Percentiles rank a stretch among this genome's conserved stretches.
Conservation (phyloP, 2,329 filamentous ascomycete species). For the Epichloe coenophiala region DNA sequence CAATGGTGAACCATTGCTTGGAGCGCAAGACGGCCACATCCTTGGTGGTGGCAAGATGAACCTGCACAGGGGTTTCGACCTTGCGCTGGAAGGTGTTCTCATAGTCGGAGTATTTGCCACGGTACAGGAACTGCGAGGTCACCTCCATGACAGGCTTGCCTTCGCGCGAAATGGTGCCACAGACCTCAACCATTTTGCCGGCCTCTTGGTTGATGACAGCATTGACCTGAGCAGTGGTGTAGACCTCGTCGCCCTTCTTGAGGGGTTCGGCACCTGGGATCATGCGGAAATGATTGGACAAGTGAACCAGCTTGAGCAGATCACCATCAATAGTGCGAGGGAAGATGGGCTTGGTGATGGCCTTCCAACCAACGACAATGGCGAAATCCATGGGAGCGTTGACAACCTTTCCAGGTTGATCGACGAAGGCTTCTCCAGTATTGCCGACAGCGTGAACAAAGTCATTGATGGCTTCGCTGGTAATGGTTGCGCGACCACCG, state of each 20-base stretch:
- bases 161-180: slow-evolving; percentile 80
- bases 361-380: slow-evolving; percentile 97
- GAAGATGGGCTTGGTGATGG: slow-evolving; percentile 98
- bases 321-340: slow-evolving; percentile 92
- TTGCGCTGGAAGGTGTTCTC: slow-evolving; percentile 99
- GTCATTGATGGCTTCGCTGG: slow-evolving; percentile 86
- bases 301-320: slow-evolving; percentile 84
- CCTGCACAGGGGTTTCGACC: slow-evolving; percentile 85
- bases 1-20: slow-evolving; percentile 94
- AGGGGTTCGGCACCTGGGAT: slow-evolving; percentile 86
- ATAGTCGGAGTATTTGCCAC: slow-evolving; percentile 81
- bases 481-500: slow-evolving; percentile 77
- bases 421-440: slow-evolving; percentile 92
- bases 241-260: slow-evolving; percentile 87
- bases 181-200: slow-evolving; percentile 99
- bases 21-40: slow-evolving; percentile 89
- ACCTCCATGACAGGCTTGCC: slow-evolving; percentile 91
- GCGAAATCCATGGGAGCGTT: slow-evolving; percentile 98
- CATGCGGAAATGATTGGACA: slow-evolving; percentile 98
- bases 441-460: slow-evolving; percentile 99
- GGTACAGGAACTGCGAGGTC: slow-evolving; percentile 95
- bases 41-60: slow-evolving; percentile 75
- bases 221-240: slow-evolving; percentile 91
- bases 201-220: slow-evolving; percentile 96
- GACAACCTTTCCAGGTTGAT: slow-evolving; percentile 84